Base-by-base conservation (phyloP, 306 rosid genomes). In the Fagus sylvatica region DNA sequence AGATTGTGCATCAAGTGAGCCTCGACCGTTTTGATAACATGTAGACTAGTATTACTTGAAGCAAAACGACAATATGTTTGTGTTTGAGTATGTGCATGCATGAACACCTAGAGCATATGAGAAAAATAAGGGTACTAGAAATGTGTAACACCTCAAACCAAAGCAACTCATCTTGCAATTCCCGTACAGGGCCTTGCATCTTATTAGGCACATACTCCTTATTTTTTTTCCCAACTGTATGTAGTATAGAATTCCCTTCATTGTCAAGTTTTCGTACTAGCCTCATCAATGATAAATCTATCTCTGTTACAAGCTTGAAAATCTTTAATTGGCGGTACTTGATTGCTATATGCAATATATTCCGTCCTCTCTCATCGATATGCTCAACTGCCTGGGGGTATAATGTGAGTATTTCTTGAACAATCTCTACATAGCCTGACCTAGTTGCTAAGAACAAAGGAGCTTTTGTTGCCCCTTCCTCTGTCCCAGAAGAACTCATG, bases 291-390 rank as follows among this genome's bases (percentile, higher is more conserved):
- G 43, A 19, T 12, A 34, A 42, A 33, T 62, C 69, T 42, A 34
- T 34, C 5, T 15, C 13, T 42, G 5, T 2, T 10, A 62, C 69
- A 62, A 33, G 43, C 4, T 62, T 34, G 69, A 34, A 62, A 15
- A 62, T n/a, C 69, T 62, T 42, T 22, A 62, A 34, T 42, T 62
- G 69, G 69, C 69, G 42, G 43, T 62, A 62, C 69, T 62, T 62
- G 43, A 62, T 62, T 13, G 43, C 43, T 13, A 34, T 42, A 36
- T 62, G 69, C 42, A 62, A 62, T 8, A 62, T 62, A 15, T 42
- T 62, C 42, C 69, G 69, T 22, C 43, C 43, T 5, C 4, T 19
- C 7, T 62, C 5, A 16, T 62, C 69, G 2, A 62, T 62, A 42
- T 62, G 69, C 11, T 62, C 69, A 13, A 62, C 69, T 2, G 69